Base-by-base conservation (phyloP, 78 protist genomes). In the Mantamonas sphyraenae region DNA sequence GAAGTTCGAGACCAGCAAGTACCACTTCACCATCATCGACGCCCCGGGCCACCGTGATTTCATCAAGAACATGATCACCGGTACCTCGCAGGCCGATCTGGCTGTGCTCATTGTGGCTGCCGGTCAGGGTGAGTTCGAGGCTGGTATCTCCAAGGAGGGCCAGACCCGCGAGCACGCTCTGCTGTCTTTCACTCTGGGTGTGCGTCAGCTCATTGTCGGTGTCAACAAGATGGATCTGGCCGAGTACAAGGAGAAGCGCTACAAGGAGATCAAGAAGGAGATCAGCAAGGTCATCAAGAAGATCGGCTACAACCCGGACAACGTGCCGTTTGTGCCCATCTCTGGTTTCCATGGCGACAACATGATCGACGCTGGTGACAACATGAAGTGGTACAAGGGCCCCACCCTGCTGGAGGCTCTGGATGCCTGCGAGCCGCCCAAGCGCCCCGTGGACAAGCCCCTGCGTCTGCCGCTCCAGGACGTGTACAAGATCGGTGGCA, bases 21-120 rank as follows among this genome's bases (percentile, higher is more conserved):
- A 81, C 93, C 78, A 87, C 85, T 92, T 82, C 94, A 96, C 99
- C 84, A 85, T 97, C 85, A 96, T 97, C 67, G 99, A 97, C 71
- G 99, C 99, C 80, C 99, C 99, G 38, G 99, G 99, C 45, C 99
- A 97, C 80, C 40, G 98, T 1, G 98, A 95, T 68, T 95, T 93
- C 96, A 93, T 95, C 94, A 97, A 97, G 96, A 97, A 97, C 97
- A 97, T 95, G 98, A 97, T 97, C 77, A 90, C 98, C 34, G 99
- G 99, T 30, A 86, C 99, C 73, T 93, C 99, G 26, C 87, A 83
- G 85, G 97, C 98, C 51, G 97, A 94, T 60, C 42, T 65, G 65
- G 97, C 97, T n/a, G 64, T 94, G 47, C 91, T 94, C 70, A 88
- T 94, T 68, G 81, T 89, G 40, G 86, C 89, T 73, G 79, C 94